These are phyloP conservation scores for Breynia disticha DNA, from an alignment of 441 rosid genomes.

Conservation along the genomic window DNA sequence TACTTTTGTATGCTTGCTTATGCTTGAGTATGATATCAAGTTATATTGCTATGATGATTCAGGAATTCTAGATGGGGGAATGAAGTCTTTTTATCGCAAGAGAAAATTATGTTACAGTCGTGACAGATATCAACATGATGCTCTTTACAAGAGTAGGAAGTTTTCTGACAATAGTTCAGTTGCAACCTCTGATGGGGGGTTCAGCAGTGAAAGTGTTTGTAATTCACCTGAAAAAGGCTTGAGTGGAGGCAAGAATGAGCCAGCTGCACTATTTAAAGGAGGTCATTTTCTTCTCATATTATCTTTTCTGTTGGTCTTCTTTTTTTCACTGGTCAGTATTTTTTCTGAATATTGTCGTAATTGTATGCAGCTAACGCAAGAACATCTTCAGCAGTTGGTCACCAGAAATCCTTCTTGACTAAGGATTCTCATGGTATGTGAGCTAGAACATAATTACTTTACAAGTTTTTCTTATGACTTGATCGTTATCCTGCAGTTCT, in stretches of 20 bases:
- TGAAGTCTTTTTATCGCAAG: constrained; percentile 23
- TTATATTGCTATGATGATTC: constrained; percentile 4
- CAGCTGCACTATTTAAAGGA: constrained; percentile 21
- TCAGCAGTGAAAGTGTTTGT: constrained; percentile 52
- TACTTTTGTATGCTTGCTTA: neutral
- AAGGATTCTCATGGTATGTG: constrained; percentile 40
- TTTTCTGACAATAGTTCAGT: constrained; percentile 23
- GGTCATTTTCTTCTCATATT: constrained; percentile 24
- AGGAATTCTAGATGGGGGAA: constrained; percentile 30
- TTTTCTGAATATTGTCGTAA: constrained; percentile 9
- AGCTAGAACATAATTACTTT: constrained; percentile 14
- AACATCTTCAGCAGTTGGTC: constrained; percentile 29
- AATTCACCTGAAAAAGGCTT: constrained; percentile 28
- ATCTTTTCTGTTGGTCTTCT: constrained; percentile 7
- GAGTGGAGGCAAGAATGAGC: constrained; percentile 18
- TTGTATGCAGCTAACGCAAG: constrained; percentile 28
- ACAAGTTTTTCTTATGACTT: neutral
- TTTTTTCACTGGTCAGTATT: constrained; percentile 1
- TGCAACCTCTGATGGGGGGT: constrained; percentile 29
- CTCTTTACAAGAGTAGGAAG: constrained; percentile 44
- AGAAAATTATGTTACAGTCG: constrained; percentile 23
- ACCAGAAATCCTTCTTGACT: constrained; percentile 18
- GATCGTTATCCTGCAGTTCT: constrained; percentile 2
- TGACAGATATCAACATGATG: constrained; percentile 26
- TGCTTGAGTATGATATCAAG: neutral